phyloP scores from a whole-genome alignment of 768 basidiomycete species.

The Paxillus involutus region DNA sequence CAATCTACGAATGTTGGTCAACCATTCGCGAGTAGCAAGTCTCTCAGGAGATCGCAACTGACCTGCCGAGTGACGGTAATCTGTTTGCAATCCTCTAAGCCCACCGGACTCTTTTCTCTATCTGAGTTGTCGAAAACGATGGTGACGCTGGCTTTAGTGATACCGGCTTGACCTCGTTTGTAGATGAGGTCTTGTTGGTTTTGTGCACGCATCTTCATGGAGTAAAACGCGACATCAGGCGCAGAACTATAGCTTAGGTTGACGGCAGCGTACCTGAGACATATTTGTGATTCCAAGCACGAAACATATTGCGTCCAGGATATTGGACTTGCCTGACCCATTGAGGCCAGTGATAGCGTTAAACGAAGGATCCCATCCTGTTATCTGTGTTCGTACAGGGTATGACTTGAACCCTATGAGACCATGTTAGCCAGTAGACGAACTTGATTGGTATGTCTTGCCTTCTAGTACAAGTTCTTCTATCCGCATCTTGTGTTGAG shows the following conservation, averaged over 20 bases:
- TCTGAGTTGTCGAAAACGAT: conserved; percentile 99
- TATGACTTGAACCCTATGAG: conserved; percentile 92
- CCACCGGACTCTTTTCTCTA: conserved; percentile 76
- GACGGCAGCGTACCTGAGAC: conserved; percentile 59
- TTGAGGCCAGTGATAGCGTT: conserved; percentile 97
- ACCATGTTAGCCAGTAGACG: not conserved
- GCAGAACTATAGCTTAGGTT: not conserved
- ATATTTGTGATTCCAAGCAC: conserved; percentile 98
- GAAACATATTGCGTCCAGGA: conserved; percentile 98
- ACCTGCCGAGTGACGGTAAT: conserved; percentile 98
- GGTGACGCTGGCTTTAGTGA: conserved; percentile 96
- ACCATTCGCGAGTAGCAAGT: not conserved
- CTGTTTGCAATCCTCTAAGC: conserved; percentile 76
- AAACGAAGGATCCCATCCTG: conserved; percentile 97
- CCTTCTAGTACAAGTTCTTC: conserved; percentile 96
- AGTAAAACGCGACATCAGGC: not conserved
- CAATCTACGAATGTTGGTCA: conserved; percentile 56
- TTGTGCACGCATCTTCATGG: conserved; percentile 79
- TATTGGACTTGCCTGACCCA: conserved; percentile 98
- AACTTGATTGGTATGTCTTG: conserved; percentile 18
- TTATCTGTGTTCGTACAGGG: conserved; percentile 92
- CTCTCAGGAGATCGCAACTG: conserved; percentile 15
- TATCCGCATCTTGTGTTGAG: conserved; percentile 67
- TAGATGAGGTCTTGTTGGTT: conserved; percentile 99
- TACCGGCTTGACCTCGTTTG: conserved; percentile 96